Conservation (phyloP, 75 land plant genomes). For the Isoetes taiwanensis region DNA sequence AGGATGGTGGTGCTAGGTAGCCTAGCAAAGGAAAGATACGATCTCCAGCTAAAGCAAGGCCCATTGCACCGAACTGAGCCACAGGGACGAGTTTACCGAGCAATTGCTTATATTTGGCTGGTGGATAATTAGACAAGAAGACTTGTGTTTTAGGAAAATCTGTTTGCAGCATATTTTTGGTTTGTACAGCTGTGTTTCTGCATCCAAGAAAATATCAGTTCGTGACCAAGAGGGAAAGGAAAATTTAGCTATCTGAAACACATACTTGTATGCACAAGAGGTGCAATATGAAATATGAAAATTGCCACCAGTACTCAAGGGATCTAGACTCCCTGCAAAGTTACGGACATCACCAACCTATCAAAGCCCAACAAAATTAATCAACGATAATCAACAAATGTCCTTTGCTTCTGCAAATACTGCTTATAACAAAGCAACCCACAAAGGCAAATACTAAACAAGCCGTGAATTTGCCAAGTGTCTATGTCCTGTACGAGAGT, state of each 20-base stretch:
- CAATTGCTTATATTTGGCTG: slow-evolving; percentile 56
- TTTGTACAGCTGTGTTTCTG: slow-evolving; percentile 58
- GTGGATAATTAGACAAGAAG: slow-evolving; percentile 50
- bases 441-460: too few relatives aligned
- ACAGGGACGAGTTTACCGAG: slow-evolving; percentile 52
- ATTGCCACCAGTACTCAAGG: neutral
- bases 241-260: neutral
- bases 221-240: neutral
- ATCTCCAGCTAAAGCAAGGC: slow-evolving; percentile 46
- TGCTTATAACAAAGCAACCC: too few relatives aligned
- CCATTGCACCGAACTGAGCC: slow-evolving; percentile 46
- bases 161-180: slow-evolving; percentile 48
- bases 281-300: slow-evolving; percentile 6
- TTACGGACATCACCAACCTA: too few relatives aligned
- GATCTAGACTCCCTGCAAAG: neutral
- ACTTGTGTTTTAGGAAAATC: slow-evolving; percentile 58
- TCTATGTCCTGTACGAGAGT: too few relatives aligned
- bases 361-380: too few relatives aligned
- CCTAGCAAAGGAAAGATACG: slow-evolving; percentile 72
- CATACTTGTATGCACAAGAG: slow-evolving; percentile 5
- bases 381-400: too few relatives aligned
- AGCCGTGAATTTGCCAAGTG: too few relatives aligned
- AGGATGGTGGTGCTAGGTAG: slow-evolving; percentile 42
- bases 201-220: neutral
- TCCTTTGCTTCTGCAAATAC: too few relatives aligned